Base-by-base conservation (phyloP, 805 yeast species). In the Hanseniaspora osmophila region DNA sequence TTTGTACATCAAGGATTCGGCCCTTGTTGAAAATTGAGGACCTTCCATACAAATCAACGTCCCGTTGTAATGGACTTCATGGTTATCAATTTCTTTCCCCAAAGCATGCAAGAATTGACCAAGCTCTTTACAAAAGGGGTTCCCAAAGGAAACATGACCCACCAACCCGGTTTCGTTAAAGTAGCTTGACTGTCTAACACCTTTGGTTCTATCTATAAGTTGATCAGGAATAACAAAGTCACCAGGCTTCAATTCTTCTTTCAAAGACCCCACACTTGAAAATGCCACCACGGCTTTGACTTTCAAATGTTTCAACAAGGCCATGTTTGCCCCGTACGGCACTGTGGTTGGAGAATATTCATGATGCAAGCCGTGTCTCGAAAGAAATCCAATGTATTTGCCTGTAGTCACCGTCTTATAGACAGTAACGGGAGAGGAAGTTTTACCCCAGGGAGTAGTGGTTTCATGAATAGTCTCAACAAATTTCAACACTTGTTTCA, bases 41-140 rank as follows among this genome's bases (percentile, higher is more conserved):
- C 99, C 99, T 66, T 90, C 99, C 99, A 92, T 92, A 64, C 98
- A 92, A 51, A 92, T 74, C 37, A 92, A 77, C 6, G 94, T 83
- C 48, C 84, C 66, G 57, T 90, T 96, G 47, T 75, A 78, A 46
- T 75, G 75, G 32, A 65, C 65, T 29, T 56, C 60, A 15, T 62
- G 50, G 45, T 65, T 63, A 43, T 73, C 75, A 27, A 66, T 68
- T 32, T 78, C 80, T 40, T 71, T 71, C 56, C 84, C 67, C 19
- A 72, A 71, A 43, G 77, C 78, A 39, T 70, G 70, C 46, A 92
- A 74, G 48, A 84, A 66, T 44, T 75, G 66, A 55, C 79, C 80
- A 56, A 92, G 72, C 50, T 74, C 74, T 47, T 74, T 65, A 61
- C 90, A 96, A 57, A 92, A 92, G 30, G 98, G 98, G 60, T 90